These are phyloP conservation scores for Rhinocladiella similis DNA, from an alignment of 2,329 filamentous ascomycete species.

Conservation along the genomic window DNA sequence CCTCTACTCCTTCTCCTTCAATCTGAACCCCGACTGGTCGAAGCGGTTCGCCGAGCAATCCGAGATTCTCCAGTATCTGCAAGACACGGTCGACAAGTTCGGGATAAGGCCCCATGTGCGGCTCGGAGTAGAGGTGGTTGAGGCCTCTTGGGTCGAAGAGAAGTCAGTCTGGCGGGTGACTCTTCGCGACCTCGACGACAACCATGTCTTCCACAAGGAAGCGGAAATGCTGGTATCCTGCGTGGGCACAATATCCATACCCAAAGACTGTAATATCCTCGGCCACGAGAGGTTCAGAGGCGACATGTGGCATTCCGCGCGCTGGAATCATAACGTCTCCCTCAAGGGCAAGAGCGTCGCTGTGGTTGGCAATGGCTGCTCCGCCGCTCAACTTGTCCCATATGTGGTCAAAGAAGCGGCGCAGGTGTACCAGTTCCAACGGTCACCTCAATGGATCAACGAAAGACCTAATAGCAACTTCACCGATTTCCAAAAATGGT, in stretches of 20 bases:
- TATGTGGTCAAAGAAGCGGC: slow-evolving; percentile 50
- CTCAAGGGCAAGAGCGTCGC: slow-evolving; percentile 56
- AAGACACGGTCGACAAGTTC: slow-evolving; percentile 37
- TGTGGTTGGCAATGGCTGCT: slow-evolving; percentile 59
- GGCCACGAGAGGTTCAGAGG: slow-evolving; percentile 56
- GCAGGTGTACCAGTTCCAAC: slow-evolving; percentile 59
- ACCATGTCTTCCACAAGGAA: slow-evolving; percentile 15
- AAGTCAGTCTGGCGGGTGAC: slow-evolving; percentile 31
- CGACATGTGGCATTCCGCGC: slow-evolving; percentile 56
- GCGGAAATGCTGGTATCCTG: slow-evolving; percentile 29
- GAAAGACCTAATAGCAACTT: slow-evolving; percentile 34
- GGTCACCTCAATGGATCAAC: slow-evolving; percentile 57
- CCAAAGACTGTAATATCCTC: slow-evolving; percentile 38
- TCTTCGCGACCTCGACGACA: slow-evolving; percentile 30
- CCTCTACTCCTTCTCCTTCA: slow-evolving; percentile 59
- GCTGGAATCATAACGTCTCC: slow-evolving; percentile 51
- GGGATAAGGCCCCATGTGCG: slow-evolving; percentile 31
- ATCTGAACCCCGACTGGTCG: slow-evolving; percentile 53
- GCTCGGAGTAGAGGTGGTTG: slow-evolving; percentile 26
- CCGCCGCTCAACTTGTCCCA: slow-evolving; percentile 59
- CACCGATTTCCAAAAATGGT: slow-evolving; percentile 48
- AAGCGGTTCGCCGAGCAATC: slow-evolving; percentile 48
- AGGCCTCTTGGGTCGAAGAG: slow-evolving; percentile 30
- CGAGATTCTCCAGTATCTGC: slow-evolving; percentile 52
- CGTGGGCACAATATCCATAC: slow-evolving; percentile 34